These are phyloP conservation scores for Xylaria scruposa DNA, from an alignment of 495 filamentous ascomycete species.

Conservation along the genomic window DNA sequence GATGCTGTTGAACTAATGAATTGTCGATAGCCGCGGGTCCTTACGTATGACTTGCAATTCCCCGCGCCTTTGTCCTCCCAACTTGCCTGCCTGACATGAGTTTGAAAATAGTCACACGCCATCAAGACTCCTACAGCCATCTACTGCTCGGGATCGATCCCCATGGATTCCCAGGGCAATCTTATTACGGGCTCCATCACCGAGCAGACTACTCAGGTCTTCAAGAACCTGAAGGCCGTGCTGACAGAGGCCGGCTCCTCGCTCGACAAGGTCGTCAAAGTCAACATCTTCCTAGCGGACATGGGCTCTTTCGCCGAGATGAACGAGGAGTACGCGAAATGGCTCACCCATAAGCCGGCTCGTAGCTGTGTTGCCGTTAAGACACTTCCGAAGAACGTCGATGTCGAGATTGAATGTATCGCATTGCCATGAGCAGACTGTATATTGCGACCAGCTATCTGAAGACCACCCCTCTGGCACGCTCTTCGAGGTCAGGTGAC, in stretches of 20 bases:
- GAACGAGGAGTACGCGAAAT: slow-evolving; percentile 88
- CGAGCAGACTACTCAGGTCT: slow-evolving; percentile 76
- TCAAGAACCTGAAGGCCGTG: slow-evolving; percentile 78
- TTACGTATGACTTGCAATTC: slow-evolving; percentile 51
- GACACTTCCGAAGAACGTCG: slow-evolving; percentile 87
- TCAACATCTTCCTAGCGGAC: slow-evolving; percentile 81
- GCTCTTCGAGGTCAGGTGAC: not conserved
- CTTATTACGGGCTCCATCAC: slow-evolving; percentile 78
- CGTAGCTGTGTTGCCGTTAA: slow-evolving; percentile 91
- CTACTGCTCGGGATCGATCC: slow-evolving; percentile 95
- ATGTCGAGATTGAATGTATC: slow-evolving; percentile 92
- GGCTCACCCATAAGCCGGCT: slow-evolving; percentile 87
- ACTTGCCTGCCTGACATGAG: slow-evolving; percentile 3
- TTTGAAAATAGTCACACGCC: slow-evolving; percentile 74
- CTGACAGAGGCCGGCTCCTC: slow-evolving; percentile 78
- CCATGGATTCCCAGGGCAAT: slow-evolving; percentile 75
- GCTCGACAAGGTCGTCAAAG: slow-evolving; percentile 79
- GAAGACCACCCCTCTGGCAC: not conserved
- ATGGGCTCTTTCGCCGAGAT: slow-evolving; percentile 86
- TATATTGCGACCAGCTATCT: not conserved
- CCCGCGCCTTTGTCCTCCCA: slow-evolving; percentile 3
- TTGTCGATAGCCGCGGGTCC: slow-evolving; percentile 56
- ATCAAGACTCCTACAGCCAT: slow-evolving; percentile 81
- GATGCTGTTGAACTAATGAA: slow-evolving; percentile 29
- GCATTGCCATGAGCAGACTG: slow-evolving; percentile 63